phyloP scores from a whole-genome alignment of 768 basidiomycete species.

The Russula ochroleuca region DNA sequence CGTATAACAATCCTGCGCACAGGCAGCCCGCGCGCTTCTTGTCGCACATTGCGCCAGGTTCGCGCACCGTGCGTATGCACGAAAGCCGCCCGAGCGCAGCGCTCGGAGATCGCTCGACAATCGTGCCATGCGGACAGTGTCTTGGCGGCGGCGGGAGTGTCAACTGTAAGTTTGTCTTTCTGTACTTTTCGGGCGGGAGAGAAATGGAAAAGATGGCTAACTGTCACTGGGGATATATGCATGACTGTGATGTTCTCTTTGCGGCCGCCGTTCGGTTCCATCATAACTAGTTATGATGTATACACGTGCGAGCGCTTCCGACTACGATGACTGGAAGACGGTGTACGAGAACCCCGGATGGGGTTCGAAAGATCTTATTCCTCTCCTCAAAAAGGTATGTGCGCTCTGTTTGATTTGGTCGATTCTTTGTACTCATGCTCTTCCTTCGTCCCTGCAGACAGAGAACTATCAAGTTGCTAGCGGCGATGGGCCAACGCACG shows the following conservation, averaged over 20 bases:
- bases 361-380: constrained; percentile 54
- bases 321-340: constrained; percentile 60
- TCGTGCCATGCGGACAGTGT: constrained; percentile 46
- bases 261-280: background rate
- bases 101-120: constrained; percentile 41
- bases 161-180: constrained; percentile 40
- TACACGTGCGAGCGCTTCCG: constrained; percentile 54
- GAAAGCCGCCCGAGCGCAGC: constrained; percentile 39
- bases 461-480: constrained; percentile 39
- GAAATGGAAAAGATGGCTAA: background rate
- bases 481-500: constrained; percentile 39
- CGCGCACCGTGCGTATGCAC: constrained; percentile 45
- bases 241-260: background rate
- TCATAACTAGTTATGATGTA: constrained; percentile 39
- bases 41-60: constrained; percentile 38
- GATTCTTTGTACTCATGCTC: background rate
- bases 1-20: constrained; percentile 44
- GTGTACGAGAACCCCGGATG: constrained; percentile 54
- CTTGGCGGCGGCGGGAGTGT: constrained; percentile 62
- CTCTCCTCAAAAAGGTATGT: constrained; percentile 52
- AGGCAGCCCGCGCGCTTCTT: constrained; percentile 52
- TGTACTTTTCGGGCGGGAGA: background rate
- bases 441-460: constrained; percentile 28
- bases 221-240: background rate
- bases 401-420: background rate